Evolutionary conservation across 179 eudicot genomes (phyloP), one percentile per base, ranked within the genome.

Genomic region (Beta lomatogona): DNA sequence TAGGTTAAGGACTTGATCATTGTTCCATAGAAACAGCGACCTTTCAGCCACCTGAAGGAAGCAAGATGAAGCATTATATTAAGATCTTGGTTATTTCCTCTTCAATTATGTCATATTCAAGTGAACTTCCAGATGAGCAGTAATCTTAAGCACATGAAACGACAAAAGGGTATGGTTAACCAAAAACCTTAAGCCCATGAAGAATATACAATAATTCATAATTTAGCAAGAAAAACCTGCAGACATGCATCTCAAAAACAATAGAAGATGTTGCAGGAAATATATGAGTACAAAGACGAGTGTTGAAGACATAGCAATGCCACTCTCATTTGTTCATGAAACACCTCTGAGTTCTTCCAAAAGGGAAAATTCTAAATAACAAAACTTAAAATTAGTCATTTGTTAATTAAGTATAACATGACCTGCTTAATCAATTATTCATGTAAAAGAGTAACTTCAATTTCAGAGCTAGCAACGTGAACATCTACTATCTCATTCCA

Each of bases 1-100:
- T 45, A 92, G 89, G 82, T 89, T 91, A 63, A 91, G 80, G 66
- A 92, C 82, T 82, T 91, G 94, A 79, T 93, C 97, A 71, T 91
- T 92, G 59, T 93, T 93, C 98, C 97, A 92, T 25, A 93, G 81
- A 87, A 92, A 90, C 8, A 93, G 89, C 41, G 94, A 91, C 86
- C 98, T 89, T 82, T 93, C 97, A 59, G 97, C 98, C 71, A 93
- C 98, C 98, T 91, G 89, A 77, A 82, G 16, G 18, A 63, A 55
- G 16, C 53, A 76, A 71, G 79, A 13, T 8, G 58, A 76, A 25
- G 54, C 10, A 59, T 79, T 63, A 46, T 31, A n/a, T 6, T 55
- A 19, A 25, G 28, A 25, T 25, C 0, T 41, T 76, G 5, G 28
- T 58, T 4, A 66, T 45, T 41, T 28, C 54, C 12, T 19, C 59